Evolutionary conservation across 2,329 filamentous ascomycete genomes (phyloP).

Genomic region (Colletotrichum lentis): DNA sequence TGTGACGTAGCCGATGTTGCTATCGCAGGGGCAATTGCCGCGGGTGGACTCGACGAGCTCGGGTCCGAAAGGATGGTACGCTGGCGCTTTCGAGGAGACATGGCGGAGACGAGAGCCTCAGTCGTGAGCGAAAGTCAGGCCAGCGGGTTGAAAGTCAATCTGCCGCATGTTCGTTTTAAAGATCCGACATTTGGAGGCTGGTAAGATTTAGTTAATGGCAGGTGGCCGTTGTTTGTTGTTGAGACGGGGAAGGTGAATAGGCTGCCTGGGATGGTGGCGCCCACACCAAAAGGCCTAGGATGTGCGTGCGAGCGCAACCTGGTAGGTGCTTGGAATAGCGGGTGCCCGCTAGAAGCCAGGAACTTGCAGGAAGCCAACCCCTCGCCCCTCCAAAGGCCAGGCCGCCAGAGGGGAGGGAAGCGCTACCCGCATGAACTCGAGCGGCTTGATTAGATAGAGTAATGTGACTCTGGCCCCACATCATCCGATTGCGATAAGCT

Average conservation of each 20-base stretch:
- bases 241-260: not conserved
- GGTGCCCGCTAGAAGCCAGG: not conserved
- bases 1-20: slow-evolving; percentile 39
- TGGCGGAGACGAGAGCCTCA: slow-evolving; percentile 40
- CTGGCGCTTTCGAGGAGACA: slow-evolving; percentile 54
- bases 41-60: slow-evolving; percentile 36
- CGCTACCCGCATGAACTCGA: not conserved
- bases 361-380: slow-evolving; percentile 1
- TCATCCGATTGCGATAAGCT: not conserved
- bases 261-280: slow-evolving; percentile 25
- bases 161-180: slow-evolving; percentile 34
- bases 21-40: slow-evolving; percentile 36
- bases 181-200: slow-evolving; percentile 23
- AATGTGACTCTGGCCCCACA: not conserved
- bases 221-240: slow-evolving; percentile 30
- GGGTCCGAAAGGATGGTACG: slow-evolving; percentile 48
- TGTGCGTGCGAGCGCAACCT: slow-evolving; percentile 10
- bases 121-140: slow-evolving; percentile 17
- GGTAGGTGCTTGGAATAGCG: not conserved
- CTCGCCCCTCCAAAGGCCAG: not conserved
- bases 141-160: slow-evolving; percentile 25
- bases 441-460: slow-evolving; percentile 26
- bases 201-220: not conserved
- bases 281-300: slow-evolving; percentile 20
- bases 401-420: not conserved